Conservation (phyloP, 352 stramenopile species). For the Pythium monospermum region DNA sequence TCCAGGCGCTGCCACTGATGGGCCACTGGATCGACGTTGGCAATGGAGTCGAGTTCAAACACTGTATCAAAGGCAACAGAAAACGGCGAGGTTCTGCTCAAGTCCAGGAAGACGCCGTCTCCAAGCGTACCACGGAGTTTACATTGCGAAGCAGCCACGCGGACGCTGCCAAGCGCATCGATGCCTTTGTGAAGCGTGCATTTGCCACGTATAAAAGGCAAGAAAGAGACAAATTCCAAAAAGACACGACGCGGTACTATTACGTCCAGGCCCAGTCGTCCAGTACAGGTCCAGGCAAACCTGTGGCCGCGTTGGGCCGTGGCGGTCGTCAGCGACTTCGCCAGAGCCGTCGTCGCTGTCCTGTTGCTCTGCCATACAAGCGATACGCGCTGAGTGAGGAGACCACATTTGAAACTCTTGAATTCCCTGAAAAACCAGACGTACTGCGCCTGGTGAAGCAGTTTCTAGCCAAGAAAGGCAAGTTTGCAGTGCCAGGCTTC, state of each 20-base stretch:
- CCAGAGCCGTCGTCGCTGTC: not conserved
- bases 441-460: conserved; percentile 71
- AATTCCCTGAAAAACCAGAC: conserved; percentile 78
- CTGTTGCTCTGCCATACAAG: too few relatives aligned
- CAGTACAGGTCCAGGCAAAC: too few relatives aligned
- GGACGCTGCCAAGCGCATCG: conserved; percentile 29
- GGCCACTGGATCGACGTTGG: conserved; percentile 49
- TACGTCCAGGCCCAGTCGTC: conserved; percentile 25
- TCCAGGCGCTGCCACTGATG: conserved; percentile 29
- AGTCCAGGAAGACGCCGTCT: conserved; percentile 14
- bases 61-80: too few relatives aligned
- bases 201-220: conserved; percentile 27
- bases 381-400: conserved; percentile 77
- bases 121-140: conserved; percentile 21
- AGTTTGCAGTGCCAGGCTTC: conserved; percentile 84
- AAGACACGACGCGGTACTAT: conserved; percentile 36
- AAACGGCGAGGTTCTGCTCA: too few relatives aligned
- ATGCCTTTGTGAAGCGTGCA: conserved; percentile 28
- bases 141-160: conserved; percentile 16
- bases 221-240: conserved; percentile 14
- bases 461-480: conserved; percentile 58
- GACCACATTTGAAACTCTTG: conserved; percentile 86
- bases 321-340: not conserved
- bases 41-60: conserved; percentile 36
- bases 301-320: not conserved